Evolutionary conservation across 2,329 filamentous ascomycete species (phyloP).

Genomic region (Onygenales sp.): DNA sequence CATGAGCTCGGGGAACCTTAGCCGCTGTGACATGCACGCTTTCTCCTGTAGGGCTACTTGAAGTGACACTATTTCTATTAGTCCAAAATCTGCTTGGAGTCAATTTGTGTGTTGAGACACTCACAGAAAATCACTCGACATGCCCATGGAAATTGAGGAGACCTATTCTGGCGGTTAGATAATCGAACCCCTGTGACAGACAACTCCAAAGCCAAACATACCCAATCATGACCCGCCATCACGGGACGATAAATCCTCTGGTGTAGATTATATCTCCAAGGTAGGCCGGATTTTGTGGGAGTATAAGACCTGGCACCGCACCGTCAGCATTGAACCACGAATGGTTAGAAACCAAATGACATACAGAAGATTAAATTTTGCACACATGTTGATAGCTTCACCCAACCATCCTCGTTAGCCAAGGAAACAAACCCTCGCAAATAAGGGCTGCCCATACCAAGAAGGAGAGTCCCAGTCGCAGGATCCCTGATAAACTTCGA

Average conservation of each 20-base stretch:
- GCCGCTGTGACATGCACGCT: neutral
- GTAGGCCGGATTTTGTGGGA: slow-evolving; percentile 1
- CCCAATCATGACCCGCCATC: slow-evolving; percentile 7
- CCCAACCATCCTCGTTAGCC: slow-evolving; percentile 17
- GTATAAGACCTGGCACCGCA: neutral
- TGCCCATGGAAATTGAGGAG: slow-evolving; percentile 26
- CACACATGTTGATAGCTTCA: slow-evolving; percentile 6
- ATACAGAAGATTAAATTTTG: slow-evolving; percentile 7
- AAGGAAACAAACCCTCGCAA: neutral
- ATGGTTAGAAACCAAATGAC: slow-evolving; percentile 1
- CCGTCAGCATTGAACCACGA: neutral
- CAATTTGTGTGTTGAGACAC: neutral
- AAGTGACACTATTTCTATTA: neutral
- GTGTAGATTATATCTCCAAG: slow-evolving; percentile 6
- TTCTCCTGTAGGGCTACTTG: neutral
- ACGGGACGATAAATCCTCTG: neutral
- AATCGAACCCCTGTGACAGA: neutral
- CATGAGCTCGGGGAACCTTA: neutral
- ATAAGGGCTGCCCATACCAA: slow-evolving; percentile 19
- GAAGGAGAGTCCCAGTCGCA: slow-evolving; percentile 25
- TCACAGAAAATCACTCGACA: slow-evolving; percentile 26
- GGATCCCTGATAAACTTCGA: slow-evolving; percentile 25
- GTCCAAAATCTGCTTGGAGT: neutral
- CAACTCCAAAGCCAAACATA: slow-evolving; percentile 1
- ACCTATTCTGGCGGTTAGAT: slow-evolving; percentile 14